Base-by-base conservation (phyloP, 768 basidiomycete species). In the Cubamyces sp. region DNA sequence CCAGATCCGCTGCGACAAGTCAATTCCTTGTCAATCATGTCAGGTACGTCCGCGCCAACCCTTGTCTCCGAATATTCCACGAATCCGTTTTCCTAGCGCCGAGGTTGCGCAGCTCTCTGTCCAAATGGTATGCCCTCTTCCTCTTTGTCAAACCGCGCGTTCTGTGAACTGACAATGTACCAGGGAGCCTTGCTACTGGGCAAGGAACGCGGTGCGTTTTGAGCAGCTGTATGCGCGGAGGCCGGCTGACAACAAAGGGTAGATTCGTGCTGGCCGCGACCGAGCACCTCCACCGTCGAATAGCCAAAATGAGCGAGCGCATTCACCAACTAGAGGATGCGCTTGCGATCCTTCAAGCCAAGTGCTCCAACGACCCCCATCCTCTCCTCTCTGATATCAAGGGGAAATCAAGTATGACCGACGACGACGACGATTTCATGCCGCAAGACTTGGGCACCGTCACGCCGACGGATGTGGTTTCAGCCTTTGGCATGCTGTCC, bases 1-100 rank as follows among this genome's bases (percentile, higher is more conserved):
- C 67, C 87, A 91, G 80, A 90, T 91, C 73, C 90, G 89, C 71
- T 91, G 89, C 77, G 87, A 90, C 82, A 91, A 90, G 78, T 82
- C 87, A 65, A 87, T 90, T 56, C 90, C 90, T 11, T 91, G 89
- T 70, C 87, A 89, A 71, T 88, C 88, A 0, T 90, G 89, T 71
- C 84, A 85, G 78, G 87, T 86, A 70, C 43, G 77, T 73, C 21
- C 28, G 59, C 12, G 12, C 37, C 7, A 14, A 14, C 23, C 18
- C 34, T 15, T 8, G n/a, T 15, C 16, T 26, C 30, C 48, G 19
- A 45, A 45, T 34, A 43, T 37, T 23, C 39, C 18, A 39, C 46
- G 12, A n/a, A 34, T 26, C 2, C 12, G 6, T 39, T 49, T n/a
- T 18, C 21, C 57, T 66, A 88, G 84, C 75, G 88, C 66, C 75